A percentile compares a stretch with the other conserved stretches of the same genome.
Evolutionary conservation across 768 basidiomycete species (phyloP).

Genomic region (Trametes gibbosa): DNA sequence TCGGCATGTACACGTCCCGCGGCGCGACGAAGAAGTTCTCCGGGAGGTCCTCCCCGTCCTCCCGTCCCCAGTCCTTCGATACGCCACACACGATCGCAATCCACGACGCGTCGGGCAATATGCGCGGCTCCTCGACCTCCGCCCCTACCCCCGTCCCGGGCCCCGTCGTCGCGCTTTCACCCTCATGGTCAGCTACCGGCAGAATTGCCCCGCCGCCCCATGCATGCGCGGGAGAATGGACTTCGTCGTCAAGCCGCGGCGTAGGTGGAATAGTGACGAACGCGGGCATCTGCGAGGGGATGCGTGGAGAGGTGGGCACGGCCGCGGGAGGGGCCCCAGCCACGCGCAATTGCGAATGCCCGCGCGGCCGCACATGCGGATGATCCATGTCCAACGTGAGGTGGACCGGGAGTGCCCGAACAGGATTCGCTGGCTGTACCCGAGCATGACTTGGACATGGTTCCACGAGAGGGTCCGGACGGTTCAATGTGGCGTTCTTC

Average conservation of each 20-base stretch:
- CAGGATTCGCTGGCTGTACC: background rate
- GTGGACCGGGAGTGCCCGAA: background rate
- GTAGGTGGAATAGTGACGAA: conserved; percentile 37
- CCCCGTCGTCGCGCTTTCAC: background rate
- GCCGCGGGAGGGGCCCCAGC: conserved; percentile 27
- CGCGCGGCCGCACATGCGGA: conserved; percentile 2
- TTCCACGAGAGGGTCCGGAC: background rate
- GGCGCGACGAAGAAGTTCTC: conserved; percentile 75
- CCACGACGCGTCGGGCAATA: conserved; percentile 71
- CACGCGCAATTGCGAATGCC: conserved; percentile 19
- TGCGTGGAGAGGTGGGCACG: conserved; percentile 22
- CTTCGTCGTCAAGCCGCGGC: conserved; percentile 24
- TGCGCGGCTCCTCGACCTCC: conserved; percentile 31
- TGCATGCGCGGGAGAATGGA: background rate
- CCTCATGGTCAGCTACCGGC: no score
- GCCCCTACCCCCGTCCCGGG: background rate
- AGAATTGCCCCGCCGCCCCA: background rate
- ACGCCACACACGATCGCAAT: conserved; percentile 80
- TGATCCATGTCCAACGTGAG: background rate
- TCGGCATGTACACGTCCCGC: conserved; percentile 78
- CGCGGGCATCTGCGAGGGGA: conserved; percentile 20
- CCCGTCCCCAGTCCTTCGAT: conserved; percentile 40
- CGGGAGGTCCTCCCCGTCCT: conserved; percentile 45
- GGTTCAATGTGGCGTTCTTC: conserved; percentile 3
- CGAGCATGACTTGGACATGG: background rate